Evolutionary conservation across 306 rosid genomes (phyloP).

Genomic region (Urtica urens): DNA sequence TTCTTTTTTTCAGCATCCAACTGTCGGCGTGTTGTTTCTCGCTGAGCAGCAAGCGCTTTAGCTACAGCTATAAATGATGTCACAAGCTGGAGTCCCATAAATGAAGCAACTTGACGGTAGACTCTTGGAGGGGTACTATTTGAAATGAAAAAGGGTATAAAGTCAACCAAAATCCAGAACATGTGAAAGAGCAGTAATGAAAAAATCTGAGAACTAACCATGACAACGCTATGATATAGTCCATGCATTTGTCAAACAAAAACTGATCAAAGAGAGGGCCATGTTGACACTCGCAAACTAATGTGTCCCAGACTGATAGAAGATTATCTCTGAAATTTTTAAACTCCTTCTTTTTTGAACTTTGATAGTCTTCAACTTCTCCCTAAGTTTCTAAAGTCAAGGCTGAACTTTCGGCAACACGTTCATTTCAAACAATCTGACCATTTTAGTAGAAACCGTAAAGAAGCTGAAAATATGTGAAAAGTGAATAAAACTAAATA

Average conservation of each 20-base stretch:
- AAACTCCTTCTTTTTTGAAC: conserved; percentile 76
- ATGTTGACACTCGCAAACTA: conserved; percentile 80
- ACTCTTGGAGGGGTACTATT: conserved; percentile 96
- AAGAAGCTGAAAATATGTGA: too few relatives aligned
- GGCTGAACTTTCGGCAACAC: conserved; percentile 15
- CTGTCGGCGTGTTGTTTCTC: conserved; percentile 93
- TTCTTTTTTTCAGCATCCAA: conserved; percentile 97
- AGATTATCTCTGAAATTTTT: conserved; percentile 89
- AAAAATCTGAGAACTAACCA: conserved; percentile 50
- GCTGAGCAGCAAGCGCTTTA: conserved; percentile 72
- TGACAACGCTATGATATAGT: conserved; percentile 85
- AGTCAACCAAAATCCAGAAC: not conserved
- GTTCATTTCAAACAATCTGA: too few relatives aligned
- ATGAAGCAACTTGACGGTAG: conserved; percentile 86
- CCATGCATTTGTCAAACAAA: conserved; percentile 98
- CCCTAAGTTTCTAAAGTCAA: conserved; percentile 48
- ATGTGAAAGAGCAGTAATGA: conserved; percentile 4
- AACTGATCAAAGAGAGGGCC: conserved; percentile 86
- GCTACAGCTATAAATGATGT: conserved; percentile 78
- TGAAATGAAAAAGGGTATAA: conserved; percentile 16
- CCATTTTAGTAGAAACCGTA: too few relatives aligned
- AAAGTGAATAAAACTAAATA: not conserved
- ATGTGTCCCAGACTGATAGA: conserved; percentile 70
- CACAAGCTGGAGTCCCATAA: conserved; percentile 91
- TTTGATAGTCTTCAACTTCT: conserved; percentile 78